Evolutionary conservation across 495 filamentous ascomycete genomes (phyloP).

Genomic region (Tuber borchii): DNA sequence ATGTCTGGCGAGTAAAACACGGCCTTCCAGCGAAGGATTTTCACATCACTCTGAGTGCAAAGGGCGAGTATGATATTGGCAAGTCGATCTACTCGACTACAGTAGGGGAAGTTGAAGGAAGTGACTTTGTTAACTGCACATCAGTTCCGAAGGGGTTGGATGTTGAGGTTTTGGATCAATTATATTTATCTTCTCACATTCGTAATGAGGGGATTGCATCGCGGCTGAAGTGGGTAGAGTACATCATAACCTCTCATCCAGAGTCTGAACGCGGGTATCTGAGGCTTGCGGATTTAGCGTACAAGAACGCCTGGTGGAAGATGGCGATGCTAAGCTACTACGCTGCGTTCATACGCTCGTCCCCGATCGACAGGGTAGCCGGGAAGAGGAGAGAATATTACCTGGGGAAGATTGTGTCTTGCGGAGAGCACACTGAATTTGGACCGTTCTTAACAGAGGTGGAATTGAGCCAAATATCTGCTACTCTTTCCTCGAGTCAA

Average conservation of each 20-base stretch:
- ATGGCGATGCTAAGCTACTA: slow-evolving; percentile 13
- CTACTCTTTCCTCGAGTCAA: neutral
- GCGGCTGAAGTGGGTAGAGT: slow-evolving; percentile 4
- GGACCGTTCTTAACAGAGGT: slow-evolving; percentile 9
- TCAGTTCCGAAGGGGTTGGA: neutral
- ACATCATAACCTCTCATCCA: slow-evolving; percentile 3
- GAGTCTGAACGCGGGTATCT: slow-evolving; percentile 16
- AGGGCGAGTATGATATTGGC: slow-evolving; percentile 6
- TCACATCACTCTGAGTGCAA: slow-evolving; percentile 5
- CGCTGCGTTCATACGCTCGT: neutral
- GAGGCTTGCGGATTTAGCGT: slow-evolving; percentile 13
- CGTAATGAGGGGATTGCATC: neutral
- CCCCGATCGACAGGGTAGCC: neutral
- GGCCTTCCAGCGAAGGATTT: slow-evolving; percentile 13
- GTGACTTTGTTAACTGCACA: neutral
- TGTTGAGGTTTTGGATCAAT: slow-evolving; percentile 14
- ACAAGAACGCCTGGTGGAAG: slow-evolving; percentile 4
- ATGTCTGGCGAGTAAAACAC: slow-evolving; percentile 17
- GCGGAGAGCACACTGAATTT: slow-evolving; percentile 15
- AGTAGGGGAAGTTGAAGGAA: neutral
- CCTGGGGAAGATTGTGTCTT: slow-evolving; percentile 3
- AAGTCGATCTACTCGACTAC: slow-evolving; percentile 10
- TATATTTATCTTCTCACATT: slow-evolving; percentile 11
- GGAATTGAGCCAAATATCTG: neutral
- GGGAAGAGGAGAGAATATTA: slow-evolving; percentile 17